phyloP scores from a whole-genome alignment of 2,329 filamentous ascomycete species.

The Colletotrichum liaoningense region DNA sequence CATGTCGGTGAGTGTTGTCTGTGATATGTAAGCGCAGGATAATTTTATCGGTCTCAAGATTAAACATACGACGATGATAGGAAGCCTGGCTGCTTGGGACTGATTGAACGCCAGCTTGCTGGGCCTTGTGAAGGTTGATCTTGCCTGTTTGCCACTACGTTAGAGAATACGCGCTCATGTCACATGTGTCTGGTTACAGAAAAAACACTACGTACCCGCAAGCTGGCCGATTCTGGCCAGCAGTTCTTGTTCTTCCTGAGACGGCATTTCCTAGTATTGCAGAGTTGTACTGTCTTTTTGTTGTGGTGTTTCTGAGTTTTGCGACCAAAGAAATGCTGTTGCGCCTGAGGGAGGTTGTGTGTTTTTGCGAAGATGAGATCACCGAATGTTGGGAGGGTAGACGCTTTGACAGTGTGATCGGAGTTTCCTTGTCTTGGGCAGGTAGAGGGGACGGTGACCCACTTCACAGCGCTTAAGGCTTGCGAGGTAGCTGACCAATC shows the following conservation, averaged over 20 bases:
- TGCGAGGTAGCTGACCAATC: slow-evolving; percentile 15
- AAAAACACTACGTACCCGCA: slow-evolving; percentile 51
- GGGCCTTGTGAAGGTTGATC: slow-evolving; percentile 83
- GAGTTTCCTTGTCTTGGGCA: neutral
- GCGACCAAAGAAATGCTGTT: neutral
- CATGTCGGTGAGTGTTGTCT: slow-evolving; percentile 49
- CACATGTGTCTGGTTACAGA: slow-evolving; percentile 33
- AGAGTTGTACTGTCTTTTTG: neutral
- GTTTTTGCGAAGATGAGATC: slow-evolving; percentile 5
- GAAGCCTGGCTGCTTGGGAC: slow-evolving; percentile 42
- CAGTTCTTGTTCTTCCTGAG: slow-evolving; percentile 63
- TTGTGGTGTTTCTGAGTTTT: neutral
- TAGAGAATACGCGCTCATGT: neutral
- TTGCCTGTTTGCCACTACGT: slow-evolving; percentile 64
- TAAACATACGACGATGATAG: slow-evolving; percentile 48
- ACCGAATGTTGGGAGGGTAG: slow-evolving; percentile 6
- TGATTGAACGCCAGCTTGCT: slow-evolving; percentile 58
- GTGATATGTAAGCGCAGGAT: slow-evolving; percentile 11
- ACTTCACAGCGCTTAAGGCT: neutral
- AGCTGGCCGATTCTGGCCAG: slow-evolving; percentile 65
- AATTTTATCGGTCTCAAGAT: neutral
- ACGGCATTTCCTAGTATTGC: slow-evolving; percentile 8
- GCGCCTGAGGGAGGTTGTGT: neutral
- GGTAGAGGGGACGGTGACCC: slow-evolving; percentile 2
- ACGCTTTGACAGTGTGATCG: slow-evolving; percentile 10